Conservation (phyloP, 805 yeast species). For the Schizosaccharomyces lindneri region DNA sequence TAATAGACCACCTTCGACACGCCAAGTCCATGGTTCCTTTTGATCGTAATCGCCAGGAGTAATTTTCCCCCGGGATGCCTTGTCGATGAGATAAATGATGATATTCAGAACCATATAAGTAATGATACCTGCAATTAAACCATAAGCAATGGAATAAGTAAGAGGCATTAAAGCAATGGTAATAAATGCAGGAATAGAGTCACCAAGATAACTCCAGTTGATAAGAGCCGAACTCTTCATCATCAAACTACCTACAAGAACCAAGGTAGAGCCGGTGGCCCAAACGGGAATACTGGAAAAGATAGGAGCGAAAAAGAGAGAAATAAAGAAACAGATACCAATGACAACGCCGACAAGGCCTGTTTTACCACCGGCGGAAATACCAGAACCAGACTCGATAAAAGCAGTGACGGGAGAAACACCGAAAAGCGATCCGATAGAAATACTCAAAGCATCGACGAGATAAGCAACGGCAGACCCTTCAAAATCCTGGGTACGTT, state of each 20-base stretch:
- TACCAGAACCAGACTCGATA: slow-evolving; percentile 10
- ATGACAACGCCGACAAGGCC: slow-evolving; percentile 8
- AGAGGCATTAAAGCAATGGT: slow-evolving; percentile 10
- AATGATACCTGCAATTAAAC: slow-evolving; percentile 9
- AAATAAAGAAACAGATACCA: slow-evolving; percentile 9
- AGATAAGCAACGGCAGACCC: slow-evolving; percentile 9
- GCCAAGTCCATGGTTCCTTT: slow-evolving; percentile 9
- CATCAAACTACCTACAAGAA: slow-evolving; percentile 10
- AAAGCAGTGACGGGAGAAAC: slow-evolving; percentile 10
- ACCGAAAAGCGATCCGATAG: slow-evolving; percentile 9
- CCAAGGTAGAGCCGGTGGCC: slow-evolving; percentile 10
- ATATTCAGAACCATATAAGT: slow-evolving; percentile 7
- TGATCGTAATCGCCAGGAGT: slow-evolving; percentile 7
- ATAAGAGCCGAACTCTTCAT: slow-evolving; percentile 7
- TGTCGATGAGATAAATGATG: slow-evolving; percentile 4
- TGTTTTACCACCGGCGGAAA: slow-evolving; percentile 9
- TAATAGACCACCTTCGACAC: slow-evolving; percentile 4
- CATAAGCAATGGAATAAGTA: slow-evolving; percentile 10
- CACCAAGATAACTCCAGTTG: slow-evolving; percentile 9
- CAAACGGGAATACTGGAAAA: slow-evolving; percentile 10
- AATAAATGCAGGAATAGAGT: slow-evolving; percentile 9
- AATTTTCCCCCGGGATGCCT: slow-evolving; percentile 6
- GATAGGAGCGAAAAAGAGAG: slow-evolving; percentile 9
- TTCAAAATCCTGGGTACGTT: slow-evolving; percentile 8
- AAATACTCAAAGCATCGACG: slow-evolving; percentile 8